A percentile compares a stretch with the other conserved stretches of the same genome.
These are phyloP conservation scores for Parafenestella ontariensis DNA, from an alignment of 2,329 filamentous ascomycete species.

Conservation along the genomic window DNA sequence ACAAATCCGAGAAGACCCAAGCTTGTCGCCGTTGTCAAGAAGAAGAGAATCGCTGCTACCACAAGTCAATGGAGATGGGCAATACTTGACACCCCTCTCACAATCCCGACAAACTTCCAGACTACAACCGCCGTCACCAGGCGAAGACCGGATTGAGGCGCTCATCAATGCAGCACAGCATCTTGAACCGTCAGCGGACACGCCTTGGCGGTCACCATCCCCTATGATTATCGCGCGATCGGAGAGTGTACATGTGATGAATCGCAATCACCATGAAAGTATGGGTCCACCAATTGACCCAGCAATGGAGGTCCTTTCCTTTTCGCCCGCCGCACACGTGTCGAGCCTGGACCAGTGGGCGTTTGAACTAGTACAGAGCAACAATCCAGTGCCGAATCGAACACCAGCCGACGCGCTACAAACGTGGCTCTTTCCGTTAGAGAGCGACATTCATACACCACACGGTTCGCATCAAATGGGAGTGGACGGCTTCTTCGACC, in stretches of 20 bases:
- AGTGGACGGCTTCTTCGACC: slow-evolving; percentile 41
- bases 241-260: slow-evolving; percentile 31
- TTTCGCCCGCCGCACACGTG: slow-evolving; percentile 43
- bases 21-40: slow-evolving; percentile 34
- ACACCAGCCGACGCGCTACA: slow-evolving; percentile 46
- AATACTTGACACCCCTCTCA: slow-evolving; percentile 19
- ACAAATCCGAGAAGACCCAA: slow-evolving; percentile 31
- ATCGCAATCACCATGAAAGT: slow-evolving; percentile 37
- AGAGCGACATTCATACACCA: slow-evolving; percentile 36
- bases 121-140: slow-evolving; percentile 33
- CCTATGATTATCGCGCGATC: slow-evolving; percentile 36
- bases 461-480: slow-evolving; percentile 38
- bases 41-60: slow-evolving; percentile 33
- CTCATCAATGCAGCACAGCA: slow-evolving; percentile 49
- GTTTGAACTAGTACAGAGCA: slow-evolving; percentile 47
- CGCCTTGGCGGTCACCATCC: slow-evolving; percentile 46
- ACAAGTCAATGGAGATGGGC: slow-evolving; percentile 28
- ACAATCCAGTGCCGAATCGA: slow-evolving; percentile 44
- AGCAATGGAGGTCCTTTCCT: slow-evolving; percentile 46
- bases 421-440: slow-evolving; percentile 48
- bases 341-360: slow-evolving; percentile 48
- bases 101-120: slow-evolving; percentile 19
- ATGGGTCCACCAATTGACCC: slow-evolving; percentile 49
- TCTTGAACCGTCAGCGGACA: slow-evolving; percentile 41
- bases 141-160: slow-evolving; percentile 46